Base-by-base conservation (phyloP, 2,329 filamentous ascomycete genomes). In the Cladophialophora chaetospira region DNA sequence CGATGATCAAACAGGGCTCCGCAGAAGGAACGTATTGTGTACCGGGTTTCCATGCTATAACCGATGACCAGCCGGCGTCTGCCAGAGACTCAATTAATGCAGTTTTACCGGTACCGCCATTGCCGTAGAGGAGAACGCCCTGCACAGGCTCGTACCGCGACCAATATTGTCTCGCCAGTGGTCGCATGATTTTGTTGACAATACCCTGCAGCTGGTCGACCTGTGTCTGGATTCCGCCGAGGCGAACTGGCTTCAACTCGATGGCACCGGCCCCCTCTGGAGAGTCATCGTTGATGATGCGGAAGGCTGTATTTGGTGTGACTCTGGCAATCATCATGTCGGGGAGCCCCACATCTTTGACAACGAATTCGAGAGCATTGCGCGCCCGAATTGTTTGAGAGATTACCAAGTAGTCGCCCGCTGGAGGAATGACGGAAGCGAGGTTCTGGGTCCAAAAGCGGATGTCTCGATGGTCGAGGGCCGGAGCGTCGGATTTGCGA, bases 101-200 rank as follows among this genome's bases (percentile, higher is more conserved):
- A 0, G 85, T 88, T 74, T 97, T 97, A 21, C 93, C 93, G 0
- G 89, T 95, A 9, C 93, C 92, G 60, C 84, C 83, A 15, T 89
- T 86, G 11, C 93, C 93, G 69, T 95, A 87, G 3, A 97, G 77
- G 21, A 94, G 79, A 31, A 94, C 80, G 0, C 84, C 85, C 50
- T 82, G 81, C 75, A 64, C 73, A 65, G 68, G 70, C 36, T 51
- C 25, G 36, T 62, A 57, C 17, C 26, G 17, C 26, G 45, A 42
- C 29, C 49, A 58, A 46, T 50, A 42, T 17, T 46, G 21, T 46
- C 51, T 55, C 9, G 51, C 46, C 21, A 35, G 13, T n/a, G 62
- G 51, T 5, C 31, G 35, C 8, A 58, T 43, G 17, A 65, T n/a
- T n/a, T 53, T 21, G 38, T 48, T 21, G 23, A 65, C 40, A 36